Evolutionary conservation across 2,329 filamentous ascomycete genomes (phyloP), one percentile per base, ranked within the genome.

Genomic region (Cryphonectria radicalis): DNA sequence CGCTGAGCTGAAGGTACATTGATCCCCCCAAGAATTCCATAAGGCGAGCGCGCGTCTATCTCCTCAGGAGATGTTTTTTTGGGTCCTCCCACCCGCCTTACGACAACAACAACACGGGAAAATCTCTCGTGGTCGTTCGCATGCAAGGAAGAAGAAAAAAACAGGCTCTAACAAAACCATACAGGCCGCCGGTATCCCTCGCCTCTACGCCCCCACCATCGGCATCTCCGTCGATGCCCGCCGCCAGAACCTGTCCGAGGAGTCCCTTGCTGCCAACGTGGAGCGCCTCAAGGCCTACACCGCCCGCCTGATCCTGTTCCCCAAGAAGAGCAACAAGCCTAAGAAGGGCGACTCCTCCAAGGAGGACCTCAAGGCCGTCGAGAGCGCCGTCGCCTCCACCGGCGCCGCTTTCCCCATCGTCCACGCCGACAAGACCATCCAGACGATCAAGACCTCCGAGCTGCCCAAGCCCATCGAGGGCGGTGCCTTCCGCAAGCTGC

Each of bases 221-320:
- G 96, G 96, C 85, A 98, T 99, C 86, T 85, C 94, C 78, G 95
- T 99, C 87, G 96, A 99, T 86, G 89, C 90, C 85, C 95, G 96
- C 88, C 95, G 96, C 85, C 91, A 93, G 88, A 99, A 98, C 90
- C 92, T 97, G 82, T 96, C 92, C 82, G 93, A 97, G 88, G 96
- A 98, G 90, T 93, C 92, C 77, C 92, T 98, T 80, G 89, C 93
- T 84, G 89, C 89, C 89, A 99, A 99, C 87, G 95, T 99, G 80
- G 93, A 93, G 85, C 96, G 96, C 82, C 94, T 99, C 83, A 95
- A 98, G 91, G 94, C 94, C 84, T 99, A 97, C 94, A 93, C 92
- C 88, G 90, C 92, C 82, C 94, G 94, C 82, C 88, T 99, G 82
- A 97, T 99, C 84, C 90, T 99, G 83, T 98, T 99, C 90, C 96